These are phyloP conservation scores for Floccularia luteovirens DNA, from an alignment of 768 basidiomycete species.

Conservation along the genomic window DNA sequence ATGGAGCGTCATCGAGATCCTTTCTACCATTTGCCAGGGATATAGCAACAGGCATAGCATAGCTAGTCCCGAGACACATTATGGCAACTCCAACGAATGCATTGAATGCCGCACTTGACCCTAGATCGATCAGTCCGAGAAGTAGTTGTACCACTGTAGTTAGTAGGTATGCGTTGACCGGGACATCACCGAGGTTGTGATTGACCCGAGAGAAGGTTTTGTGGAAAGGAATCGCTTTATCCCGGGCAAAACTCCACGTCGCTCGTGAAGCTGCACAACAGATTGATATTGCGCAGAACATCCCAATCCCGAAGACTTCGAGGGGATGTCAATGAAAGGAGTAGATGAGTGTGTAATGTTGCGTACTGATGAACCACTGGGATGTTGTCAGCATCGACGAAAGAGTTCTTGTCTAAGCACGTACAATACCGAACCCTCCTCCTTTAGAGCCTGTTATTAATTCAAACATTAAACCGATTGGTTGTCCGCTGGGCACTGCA, in stretches of 20 bases:
- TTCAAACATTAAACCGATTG: constrained; percentile 55
- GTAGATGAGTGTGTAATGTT: background rate
- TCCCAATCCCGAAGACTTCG: constrained; percentile 44
- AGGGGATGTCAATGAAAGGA: background rate
- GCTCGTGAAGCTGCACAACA: constrained; percentile 61
- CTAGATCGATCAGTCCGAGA: constrained; percentile 57
- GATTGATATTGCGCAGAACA: constrained; percentile 63
- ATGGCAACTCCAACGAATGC: constrained; percentile 63
- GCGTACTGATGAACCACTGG: constrained; percentile 37
- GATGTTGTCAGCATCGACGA: no score
- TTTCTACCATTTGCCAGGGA: constrained; percentile 35
- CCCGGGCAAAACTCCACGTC: constrained; percentile 67
- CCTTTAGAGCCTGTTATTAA: constrained; percentile 52
- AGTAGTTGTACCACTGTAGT: constrained; percentile 51
- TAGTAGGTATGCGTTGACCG: constrained; percentile 53
- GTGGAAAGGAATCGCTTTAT: constrained; percentile 55
- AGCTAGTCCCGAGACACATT: constrained; percentile 59
- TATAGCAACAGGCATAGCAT: constrained; percentile 54
- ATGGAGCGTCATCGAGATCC: constrained; percentile 42
- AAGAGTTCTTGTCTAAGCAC: no score
- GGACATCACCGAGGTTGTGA: constrained; percentile 33
- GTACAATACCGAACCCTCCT: constrained; percentile 56
- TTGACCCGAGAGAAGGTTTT: constrained; percentile 38
- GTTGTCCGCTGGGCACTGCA: constrained; percentile 52
- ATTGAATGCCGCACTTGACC: constrained; percentile 56